A percentile compares a stretch with the other conserved stretches of the same genome.
Evolutionary conservation across 2,329 filamentous ascomycete species (phyloP).

Genomic region (Botrytis tulipae): DNA sequence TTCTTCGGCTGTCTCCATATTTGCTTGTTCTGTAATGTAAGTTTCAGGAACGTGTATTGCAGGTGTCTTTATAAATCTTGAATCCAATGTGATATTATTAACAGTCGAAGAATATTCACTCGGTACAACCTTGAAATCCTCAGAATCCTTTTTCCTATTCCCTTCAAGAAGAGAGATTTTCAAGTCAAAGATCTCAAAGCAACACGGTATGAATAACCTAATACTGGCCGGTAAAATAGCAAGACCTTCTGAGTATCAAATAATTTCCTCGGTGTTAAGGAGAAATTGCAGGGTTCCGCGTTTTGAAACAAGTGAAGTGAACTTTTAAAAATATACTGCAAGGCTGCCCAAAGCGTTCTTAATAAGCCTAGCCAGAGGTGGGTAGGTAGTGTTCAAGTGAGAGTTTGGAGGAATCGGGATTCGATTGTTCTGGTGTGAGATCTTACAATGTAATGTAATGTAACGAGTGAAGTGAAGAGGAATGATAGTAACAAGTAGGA

Average conservation of each 20-base stretch:
- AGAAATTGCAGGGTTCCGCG: constrained; percentile 18
- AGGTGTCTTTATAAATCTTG: not conserved
- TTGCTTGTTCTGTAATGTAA: constrained; percentile 19
- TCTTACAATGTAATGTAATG: not conserved
- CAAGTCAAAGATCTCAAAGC: not conserved
- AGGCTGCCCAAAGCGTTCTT: constrained; percentile 17
- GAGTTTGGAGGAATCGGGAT: not conserved
- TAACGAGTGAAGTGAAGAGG: not conserved
- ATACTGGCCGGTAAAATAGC: not conserved
- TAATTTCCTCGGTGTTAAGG: constrained; percentile 20
- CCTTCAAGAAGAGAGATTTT: not conserved
- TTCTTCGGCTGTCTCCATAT: constrained; percentile 44
- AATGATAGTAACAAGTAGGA: not conserved
- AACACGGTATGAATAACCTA: constrained; percentile 27
- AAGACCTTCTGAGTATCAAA: constrained; percentile 23
- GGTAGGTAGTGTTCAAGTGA: not conserved
- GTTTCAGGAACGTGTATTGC: not conserved
- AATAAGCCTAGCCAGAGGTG: not conserved
- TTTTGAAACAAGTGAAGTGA: constrained; percentile 13
- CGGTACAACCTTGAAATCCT: not conserved
- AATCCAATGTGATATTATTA: not conserved
- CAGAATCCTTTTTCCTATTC: not conserved
- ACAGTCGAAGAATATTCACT: not conserved
- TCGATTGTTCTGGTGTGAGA: not conserved
- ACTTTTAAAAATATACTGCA: constrained; percentile 10